Evolutionary conservation across 2,329 filamentous ascomycete genomes (phyloP), one percentile per base, ranked within the genome.

Genomic region (Trichoderma lentiforme): DNA sequence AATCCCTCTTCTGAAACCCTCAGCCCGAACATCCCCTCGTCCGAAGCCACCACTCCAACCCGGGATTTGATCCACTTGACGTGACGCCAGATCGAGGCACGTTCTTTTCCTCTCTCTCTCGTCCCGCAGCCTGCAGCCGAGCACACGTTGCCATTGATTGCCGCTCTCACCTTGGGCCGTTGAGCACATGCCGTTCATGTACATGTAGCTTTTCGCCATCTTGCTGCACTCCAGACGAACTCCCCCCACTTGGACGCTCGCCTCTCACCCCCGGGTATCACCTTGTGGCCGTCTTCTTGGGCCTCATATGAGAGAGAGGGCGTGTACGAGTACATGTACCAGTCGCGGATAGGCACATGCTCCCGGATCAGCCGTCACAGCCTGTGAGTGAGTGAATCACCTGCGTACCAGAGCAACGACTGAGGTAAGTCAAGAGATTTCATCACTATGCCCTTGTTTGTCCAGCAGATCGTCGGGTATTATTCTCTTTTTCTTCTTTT

Each of bases 11-110:
- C 56, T 18, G n/a, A 58, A 58, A 47, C 51, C 56, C 68, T 67
- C 69, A 67, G 61, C 63, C 65, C 69, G 65, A 66, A 73, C 72
- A 73, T 73, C 75, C 75, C 69, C 73, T 76, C 75, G 75, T 73
- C 75, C 75, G 75, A 76, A 74, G 74, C 71, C 74, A 73, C 68
- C 43, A 68, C 64, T 53, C 70, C 64, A 43, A 68, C 34, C 47
- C 53, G 51, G 51, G 28, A 53, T 39, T 24, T 43, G 64, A 36
- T 64, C 69, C 69, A 71, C 69, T 71, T 64, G 61, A 65, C 61
- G 51, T 66, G 61, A 71, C 69, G 61, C 69, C 62, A 71, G 69
- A 71, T 65, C 69, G 61, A 61, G 68, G 15, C 58, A 64, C 53
- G 32, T 66, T 43, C 51, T 36, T 26, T 28, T 43, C 6, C 3